phyloP scores from a whole-genome alignment of 169 alveolate species.

The Nephromyces sp. region DNA sequence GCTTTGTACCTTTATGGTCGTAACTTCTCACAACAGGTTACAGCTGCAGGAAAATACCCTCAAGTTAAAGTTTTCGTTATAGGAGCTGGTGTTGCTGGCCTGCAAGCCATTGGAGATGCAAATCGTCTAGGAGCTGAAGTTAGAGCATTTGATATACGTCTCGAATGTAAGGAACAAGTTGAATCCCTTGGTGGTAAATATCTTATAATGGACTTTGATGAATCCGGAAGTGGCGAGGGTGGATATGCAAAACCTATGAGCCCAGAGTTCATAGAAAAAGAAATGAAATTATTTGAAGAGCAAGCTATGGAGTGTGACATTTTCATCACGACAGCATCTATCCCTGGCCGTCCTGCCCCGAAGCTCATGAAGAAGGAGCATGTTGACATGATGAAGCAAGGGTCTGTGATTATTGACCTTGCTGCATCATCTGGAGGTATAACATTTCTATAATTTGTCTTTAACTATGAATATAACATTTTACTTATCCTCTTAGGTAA shows the following conservation, averaged over 20 bases:
- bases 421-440: constrained; percentile 73
- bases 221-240: constrained; percentile 54
- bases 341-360: constrained; percentile 85
- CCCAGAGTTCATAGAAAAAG: constrained; percentile 57
- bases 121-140: constrained; percentile 76
- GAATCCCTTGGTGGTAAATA: constrained; percentile 65
- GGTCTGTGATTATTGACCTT: constrained; percentile 74
- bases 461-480: no score
- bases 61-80: constrained; percentile 80
- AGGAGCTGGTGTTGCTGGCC: constrained; percentile 94
- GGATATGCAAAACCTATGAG: constrained; percentile 61
- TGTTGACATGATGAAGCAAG: constrained; percentile 64
- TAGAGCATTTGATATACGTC: constrained; percentile 67
- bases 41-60: constrained; percentile 87
- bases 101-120: constrained; percentile 81
- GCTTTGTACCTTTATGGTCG: constrained; percentile 74
- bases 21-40: constrained; percentile 66
- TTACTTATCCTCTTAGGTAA: constrained; percentile 43
- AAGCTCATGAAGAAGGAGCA: constrained; percentile 60
- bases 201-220: constrained; percentile 52
- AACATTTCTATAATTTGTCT: no score
- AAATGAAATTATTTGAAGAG: constrained; percentile 56
- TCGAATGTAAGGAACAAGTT: constrained; percentile 66
- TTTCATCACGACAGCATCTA: constrained; percentile 78
- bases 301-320: constrained; percentile 72